A percentile compares a stretch with the other conserved stretches of the same genome.
phyloP scores from a whole-genome alignment of 2,329 filamentous ascomycete genomes.

The Sordariomycetes sp. region DNA sequence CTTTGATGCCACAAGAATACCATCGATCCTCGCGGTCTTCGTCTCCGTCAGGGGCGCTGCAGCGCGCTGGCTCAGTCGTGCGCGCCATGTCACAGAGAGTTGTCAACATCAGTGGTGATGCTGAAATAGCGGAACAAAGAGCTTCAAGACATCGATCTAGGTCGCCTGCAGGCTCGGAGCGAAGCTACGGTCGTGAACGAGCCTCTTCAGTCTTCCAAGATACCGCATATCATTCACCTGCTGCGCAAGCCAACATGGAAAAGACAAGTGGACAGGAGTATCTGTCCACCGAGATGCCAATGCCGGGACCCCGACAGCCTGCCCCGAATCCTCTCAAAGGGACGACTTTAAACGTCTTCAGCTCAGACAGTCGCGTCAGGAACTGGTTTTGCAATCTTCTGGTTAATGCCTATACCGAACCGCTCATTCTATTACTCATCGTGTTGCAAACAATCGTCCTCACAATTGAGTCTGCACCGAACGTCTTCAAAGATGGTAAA shows the following conservation, averaged over 20 bases:
- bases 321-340: conserved; percentile 70
- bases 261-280: conserved; percentile 24
- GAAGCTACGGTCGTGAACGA: conserved; percentile 5
- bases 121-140: conserved; percentile 68
- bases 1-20: conserved; percentile 39
- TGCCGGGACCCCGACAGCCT: conserved; percentile 9
- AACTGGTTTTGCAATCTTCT: conserved; percentile 71
- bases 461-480: conserved; percentile 68
- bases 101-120: conserved; percentile 93
- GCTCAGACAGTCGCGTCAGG: conserved; percentile 66
- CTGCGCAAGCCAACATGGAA: conserved; percentile 30
- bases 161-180: conserved; percentile 38
- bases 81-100: conserved; percentile 92
- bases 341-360: conserved; percentile 76
- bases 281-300: conserved; percentile 8
- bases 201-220: conserved; percentile 29
- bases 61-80: conserved; percentile 65
- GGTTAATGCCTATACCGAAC: conserved; percentile 80
- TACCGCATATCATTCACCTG: conserved; percentile 42
- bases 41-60: conserved; percentile 49
- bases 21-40: conserved; percentile 56
- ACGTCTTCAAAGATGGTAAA: conserved; percentile 56
- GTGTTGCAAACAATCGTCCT: conserved; percentile 82
- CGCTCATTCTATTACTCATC: conserved; percentile 78
- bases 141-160: conserved; percentile 52